Conservation (phyloP, 306 rosid genomes). For the Cicer yamashitae region DNA sequence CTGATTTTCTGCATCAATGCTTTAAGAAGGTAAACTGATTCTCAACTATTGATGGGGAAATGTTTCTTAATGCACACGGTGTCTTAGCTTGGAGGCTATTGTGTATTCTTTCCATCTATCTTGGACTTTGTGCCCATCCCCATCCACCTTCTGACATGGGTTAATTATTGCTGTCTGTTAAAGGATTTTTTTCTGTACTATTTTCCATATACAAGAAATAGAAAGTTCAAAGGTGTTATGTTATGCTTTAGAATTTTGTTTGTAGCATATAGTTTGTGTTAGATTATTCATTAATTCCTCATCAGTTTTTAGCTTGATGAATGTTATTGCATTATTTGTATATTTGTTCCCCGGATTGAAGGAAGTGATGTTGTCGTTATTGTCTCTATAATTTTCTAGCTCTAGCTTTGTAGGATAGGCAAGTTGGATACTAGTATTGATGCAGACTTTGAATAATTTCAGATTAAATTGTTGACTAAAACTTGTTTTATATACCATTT, state of each 20-base stretch:
- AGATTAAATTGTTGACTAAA: conserved; percentile 33
- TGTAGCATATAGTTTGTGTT: neutral
- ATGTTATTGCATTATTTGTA: conserved; percentile 30
- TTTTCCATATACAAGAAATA: conserved; percentile 6
- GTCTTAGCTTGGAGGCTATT: conserved; percentile 23
- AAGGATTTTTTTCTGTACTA: neutral
- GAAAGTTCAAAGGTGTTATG: conserved; percentile 8
- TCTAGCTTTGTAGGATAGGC: conserved; percentile 22
- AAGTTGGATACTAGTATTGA: conserved; percentile 32
- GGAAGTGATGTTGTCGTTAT: conserved; percentile 29
- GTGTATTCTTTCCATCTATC: neutral
- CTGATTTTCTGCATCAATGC: conserved; percentile 97
- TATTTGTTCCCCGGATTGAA: conserved; percentile 4
- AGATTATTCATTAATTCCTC: conserved; percentile 1
- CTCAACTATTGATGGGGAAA: conserved; percentile 27
- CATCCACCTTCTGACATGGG: neutral
- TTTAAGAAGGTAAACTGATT: conserved; percentile 84
- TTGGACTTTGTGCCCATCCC: conserved; percentile 23
- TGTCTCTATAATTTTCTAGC: conserved; percentile 28
- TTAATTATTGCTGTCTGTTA: conserved; percentile 17
- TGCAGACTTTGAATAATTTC: conserved; percentile 20
- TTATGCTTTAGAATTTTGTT: conserved; percentile 8
- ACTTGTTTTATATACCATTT: conserved; percentile 34
- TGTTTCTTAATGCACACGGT: conserved; percentile 31
- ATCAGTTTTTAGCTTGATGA: neutral